Base-by-base conservation (phyloP, 1,284 basidiomycete genomes). In the Cystobasidium sp. region DNA sequence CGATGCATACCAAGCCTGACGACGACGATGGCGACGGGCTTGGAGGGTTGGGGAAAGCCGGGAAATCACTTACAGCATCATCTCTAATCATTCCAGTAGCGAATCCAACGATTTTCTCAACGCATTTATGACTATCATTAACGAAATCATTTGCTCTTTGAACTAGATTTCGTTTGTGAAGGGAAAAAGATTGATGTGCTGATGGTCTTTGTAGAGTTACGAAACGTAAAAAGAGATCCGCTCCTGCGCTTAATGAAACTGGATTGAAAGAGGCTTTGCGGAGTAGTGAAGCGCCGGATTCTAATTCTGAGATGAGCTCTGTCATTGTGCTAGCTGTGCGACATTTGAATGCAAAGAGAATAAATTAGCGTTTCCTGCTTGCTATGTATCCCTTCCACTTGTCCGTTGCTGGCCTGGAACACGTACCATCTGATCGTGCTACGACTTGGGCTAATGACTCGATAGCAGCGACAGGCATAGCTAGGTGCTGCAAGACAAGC, bases 51-150 rank as follows among this genome's bases (percentile, higher is more conserved):
- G 12, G 14, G 14, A 3, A n/a, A n/a, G 37, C 56, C 31, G 39
- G 16, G n/a, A 41, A n/a, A 43, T 53, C 10, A 59, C 74, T 24
- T 78, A 95, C 90, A 46, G 91, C 92, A 81, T 94, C 93, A 80
- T 98, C 96, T 81, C 92, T 90, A 81, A 98, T 92, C 84, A 98
- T 98, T 62, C 90, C 91, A 68, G 94, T 87, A 24, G 91, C 89
- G n/a, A 94, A 86, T 77, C 91, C 88, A 49, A 93, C 92, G 78
- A 99, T 98, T 83, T 92, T 94, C 77, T 89, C 88, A 70, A 95
- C 88, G 84, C 93, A 97, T 55, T 73, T 76, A 3, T 82, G 82
- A 14, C 82, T 83, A 4, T 81, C 83, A 39, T 79, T 77, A 6
- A 77, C 76, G n/a, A 80, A 80, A 63, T 90, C 88, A 65, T 92